Percentiles rank a stretch among this genome's conserved stretches.
phyloP scores from a whole-genome alignment of 495 filamentous ascomycete genomes.

The Clavariopsis aquatica region DNA sequence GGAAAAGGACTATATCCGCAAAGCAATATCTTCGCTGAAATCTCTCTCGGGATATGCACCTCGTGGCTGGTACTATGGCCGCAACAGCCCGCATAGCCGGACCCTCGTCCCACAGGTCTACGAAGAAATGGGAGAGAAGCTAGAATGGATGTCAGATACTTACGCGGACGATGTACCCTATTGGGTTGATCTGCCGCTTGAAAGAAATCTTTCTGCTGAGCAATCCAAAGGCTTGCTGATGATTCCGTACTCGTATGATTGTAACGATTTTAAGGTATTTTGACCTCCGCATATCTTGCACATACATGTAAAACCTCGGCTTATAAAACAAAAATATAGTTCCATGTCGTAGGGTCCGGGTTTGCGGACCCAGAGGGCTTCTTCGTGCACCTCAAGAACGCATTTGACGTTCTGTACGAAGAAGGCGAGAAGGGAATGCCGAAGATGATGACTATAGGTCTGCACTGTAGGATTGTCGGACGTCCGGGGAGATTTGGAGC shows the following conservation, averaged over 20 bases:
- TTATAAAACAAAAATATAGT: conserved; percentile 27
- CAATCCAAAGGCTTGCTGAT: conserved; percentile 47
- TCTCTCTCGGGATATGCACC: conserved; percentile 44
- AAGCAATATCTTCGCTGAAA: conserved; percentile 44
- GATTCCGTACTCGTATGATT: conserved; percentile 49
- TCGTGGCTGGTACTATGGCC: conserved; percentile 49
- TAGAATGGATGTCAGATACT: conserved; percentile 45
- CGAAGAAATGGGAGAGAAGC: conserved; percentile 42
- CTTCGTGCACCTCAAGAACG: conserved; percentile 45
- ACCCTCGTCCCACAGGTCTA: conserved; percentile 47
- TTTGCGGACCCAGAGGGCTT: conserved; percentile 43
- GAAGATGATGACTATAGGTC: conserved; percentile 53
- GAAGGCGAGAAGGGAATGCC: conserved; percentile 47
- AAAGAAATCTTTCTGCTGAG: conserved; percentile 36
- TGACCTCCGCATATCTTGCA: no score
- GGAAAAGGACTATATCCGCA: conserved; percentile 48
- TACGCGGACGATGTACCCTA: conserved; percentile 51
- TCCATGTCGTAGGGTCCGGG: conserved; percentile 43
- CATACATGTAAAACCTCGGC: no score
- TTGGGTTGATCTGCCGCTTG: conserved; percentile 48
- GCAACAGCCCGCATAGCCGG: conserved; percentile 40
- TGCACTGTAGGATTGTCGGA: conserved; percentile 49
- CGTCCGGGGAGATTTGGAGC: conserved; percentile 49
- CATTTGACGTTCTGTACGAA: conserved; percentile 49
- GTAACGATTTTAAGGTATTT: conserved; percentile 45